Conservation (phyloP, 2,329 filamentous ascomycete genomes). For the Cladophialophora exuberans region DNA sequence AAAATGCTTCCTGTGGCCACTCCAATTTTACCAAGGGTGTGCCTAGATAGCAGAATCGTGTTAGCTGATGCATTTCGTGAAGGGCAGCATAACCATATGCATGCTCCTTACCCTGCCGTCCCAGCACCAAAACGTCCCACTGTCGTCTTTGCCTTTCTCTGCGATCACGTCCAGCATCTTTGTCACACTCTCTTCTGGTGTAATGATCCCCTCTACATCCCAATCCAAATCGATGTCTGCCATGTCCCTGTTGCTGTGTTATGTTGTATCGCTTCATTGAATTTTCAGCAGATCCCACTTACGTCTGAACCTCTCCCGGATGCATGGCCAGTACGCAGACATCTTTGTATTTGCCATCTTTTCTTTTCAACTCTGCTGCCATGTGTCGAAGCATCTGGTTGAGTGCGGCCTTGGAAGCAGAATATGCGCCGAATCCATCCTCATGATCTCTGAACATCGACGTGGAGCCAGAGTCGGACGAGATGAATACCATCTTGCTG, state of each 20-base stretch:
- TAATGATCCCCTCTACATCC: conserved; percentile 58
- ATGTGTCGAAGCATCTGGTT: conserved; percentile 61
- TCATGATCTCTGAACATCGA: conserved; percentile 57
- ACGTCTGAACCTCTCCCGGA: conserved; percentile 61
- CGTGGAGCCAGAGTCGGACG: conserved; percentile 59
- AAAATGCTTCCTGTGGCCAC: not conserved
- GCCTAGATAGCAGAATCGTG: conserved; percentile 13
- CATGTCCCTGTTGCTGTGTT: conserved; percentile 51
- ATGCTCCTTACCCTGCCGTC: conserved; percentile 54
- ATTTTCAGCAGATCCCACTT: conserved; percentile 22
- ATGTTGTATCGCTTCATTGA: not conserved
- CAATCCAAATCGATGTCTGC: conserved; percentile 55
- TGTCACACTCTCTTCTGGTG: conserved; percentile 52
- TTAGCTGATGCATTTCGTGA: not conserved
- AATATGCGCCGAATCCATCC: conserved; percentile 63
- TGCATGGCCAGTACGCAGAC: conserved; percentile 56
- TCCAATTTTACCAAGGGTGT: conserved; percentile 27
- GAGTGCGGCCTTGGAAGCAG: conserved; percentile 60
- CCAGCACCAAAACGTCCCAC: conserved; percentile 61
- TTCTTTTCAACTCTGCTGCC: conserved; percentile 58
- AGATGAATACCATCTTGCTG: conserved; percentile 60
- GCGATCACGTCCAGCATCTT: conserved; percentile 57
- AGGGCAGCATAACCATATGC: not conserved
- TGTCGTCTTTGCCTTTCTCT: conserved; percentile 51
- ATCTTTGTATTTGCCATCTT: conserved; percentile 43